These are phyloP conservation scores for Heliocybe sulcata DNA, from an alignment of 1,284 basidiomycete species.

Conservation along the genomic window DNA sequence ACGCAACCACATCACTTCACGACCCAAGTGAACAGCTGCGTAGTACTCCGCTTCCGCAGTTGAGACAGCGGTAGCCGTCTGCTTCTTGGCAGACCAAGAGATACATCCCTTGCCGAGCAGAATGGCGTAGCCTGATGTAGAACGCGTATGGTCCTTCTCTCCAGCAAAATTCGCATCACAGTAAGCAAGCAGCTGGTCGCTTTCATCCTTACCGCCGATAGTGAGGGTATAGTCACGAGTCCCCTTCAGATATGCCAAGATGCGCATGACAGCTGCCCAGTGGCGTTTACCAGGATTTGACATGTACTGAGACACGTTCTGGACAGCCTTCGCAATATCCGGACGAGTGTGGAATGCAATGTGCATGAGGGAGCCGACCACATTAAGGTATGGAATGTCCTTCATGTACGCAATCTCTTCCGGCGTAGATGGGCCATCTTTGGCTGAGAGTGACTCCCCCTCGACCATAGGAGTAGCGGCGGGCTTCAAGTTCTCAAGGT, in stretches of 20 bases:
- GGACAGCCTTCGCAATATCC: slow-evolving; percentile 10
- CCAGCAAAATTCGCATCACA: background rate
- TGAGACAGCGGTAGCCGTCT: slow-evolving; percentile 28
- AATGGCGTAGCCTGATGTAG: background rate
- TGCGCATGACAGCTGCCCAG: slow-evolving; percentile 15
- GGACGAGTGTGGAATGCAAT: slow-evolving; percentile 4
- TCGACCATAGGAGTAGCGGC: background rate
- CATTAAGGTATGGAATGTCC: background rate
- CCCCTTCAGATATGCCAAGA: slow-evolving; percentile 19
- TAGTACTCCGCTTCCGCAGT: slow-evolving; percentile 37
- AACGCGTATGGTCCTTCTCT: background rate
- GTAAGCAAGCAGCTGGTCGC: background rate
- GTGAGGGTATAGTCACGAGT: slow-evolving; percentile 5
- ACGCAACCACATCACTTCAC: slow-evolving; percentile 30
- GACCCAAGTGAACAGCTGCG: slow-evolving; percentile 22
- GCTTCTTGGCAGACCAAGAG: slow-evolving; percentile 30
- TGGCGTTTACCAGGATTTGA: slow-evolving; percentile 11
- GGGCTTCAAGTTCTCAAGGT: background rate
- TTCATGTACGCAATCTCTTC: background rate
- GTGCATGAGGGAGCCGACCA: background rate
- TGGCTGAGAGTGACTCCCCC: background rate
- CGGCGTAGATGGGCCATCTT: background rate
- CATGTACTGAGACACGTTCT: slow-evolving; percentile 10
- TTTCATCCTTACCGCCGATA: background rate
- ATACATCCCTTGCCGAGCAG: slow-evolving; percentile 22